A percentile compares a stretch with the other conserved stretches of the same genome.
These are phyloP conservation scores for Ophiostoma triangulosporum DNA, from an alignment of 2,329 filamentous ascomycete species.

Conservation along the genomic window DNA sequence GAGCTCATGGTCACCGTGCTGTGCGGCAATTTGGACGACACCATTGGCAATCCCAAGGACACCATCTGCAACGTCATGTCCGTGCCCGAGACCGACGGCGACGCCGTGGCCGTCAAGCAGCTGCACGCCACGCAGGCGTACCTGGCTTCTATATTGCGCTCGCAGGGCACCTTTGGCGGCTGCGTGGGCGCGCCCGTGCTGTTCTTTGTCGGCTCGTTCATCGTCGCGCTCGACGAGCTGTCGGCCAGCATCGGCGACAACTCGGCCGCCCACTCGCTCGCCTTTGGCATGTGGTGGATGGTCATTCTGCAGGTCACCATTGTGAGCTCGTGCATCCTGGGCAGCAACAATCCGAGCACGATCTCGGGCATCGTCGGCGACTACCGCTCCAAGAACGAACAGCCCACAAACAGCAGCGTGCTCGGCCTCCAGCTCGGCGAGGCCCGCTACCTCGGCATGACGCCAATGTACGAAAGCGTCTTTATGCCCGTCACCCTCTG, in stretches of 20 bases:
- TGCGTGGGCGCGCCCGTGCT: neutral
- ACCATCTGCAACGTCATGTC: neutral
- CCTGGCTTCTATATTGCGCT: constrained; percentile 1
- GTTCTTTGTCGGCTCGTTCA: constrained; percentile 1
- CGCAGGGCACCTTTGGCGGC: constrained; percentile 2
- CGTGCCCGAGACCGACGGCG: neutral
- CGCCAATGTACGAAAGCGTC: constrained; percentile 1
- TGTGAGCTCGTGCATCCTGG: constrained; percentile 4
- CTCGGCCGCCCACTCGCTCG: constrained; percentile 1
- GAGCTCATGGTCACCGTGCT: constrained; percentile 1
- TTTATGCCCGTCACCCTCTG: constrained; percentile 3
- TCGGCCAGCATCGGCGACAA: constrained; percentile 1
- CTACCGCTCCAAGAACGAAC: neutral
- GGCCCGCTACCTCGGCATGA: neutral
- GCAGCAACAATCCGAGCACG: constrained; percentile 4
- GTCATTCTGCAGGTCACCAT: constrained; percentile 2
- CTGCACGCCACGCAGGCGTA: neutral
- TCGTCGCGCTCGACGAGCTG: neutral
- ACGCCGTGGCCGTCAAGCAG: neutral
- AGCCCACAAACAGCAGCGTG: neutral
- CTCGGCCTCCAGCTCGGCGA: neutral
- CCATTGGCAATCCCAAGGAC: neutral
- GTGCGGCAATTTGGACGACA: constrained; percentile 3
- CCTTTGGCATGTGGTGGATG: constrained; percentile 7
- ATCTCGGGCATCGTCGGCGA: constrained; percentile 2